These are phyloP conservation scores for Pleurotus pulmonarius DNA, from an alignment of 768 basidiomycete species.

Conservation along the genomic window DNA sequence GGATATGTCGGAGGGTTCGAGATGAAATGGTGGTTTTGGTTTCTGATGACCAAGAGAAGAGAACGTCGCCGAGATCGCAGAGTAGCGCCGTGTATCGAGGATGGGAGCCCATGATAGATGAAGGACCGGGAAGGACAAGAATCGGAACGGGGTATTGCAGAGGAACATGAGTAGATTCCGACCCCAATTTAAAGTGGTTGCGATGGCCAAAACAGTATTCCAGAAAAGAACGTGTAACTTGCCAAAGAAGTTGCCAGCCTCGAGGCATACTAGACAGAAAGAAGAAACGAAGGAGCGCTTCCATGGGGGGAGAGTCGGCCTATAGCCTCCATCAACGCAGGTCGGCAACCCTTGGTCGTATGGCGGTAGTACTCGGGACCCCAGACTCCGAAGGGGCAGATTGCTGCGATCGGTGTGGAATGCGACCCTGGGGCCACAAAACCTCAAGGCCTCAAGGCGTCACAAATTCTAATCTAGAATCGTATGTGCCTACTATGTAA, in stretches of 20 bases:
- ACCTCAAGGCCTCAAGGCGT: too few species aligned
- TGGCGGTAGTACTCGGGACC: too few species aligned
- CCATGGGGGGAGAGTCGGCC: not conserved
- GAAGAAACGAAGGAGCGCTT: not conserved
- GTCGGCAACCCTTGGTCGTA: not conserved
- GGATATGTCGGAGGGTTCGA: constrained; percentile 34
- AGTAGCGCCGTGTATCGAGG: constrained; percentile 33
- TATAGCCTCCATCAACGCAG: constrained; percentile 1
- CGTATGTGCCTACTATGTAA: too few species aligned
- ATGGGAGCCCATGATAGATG: constrained; percentile 6
- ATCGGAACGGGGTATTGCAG: not conserved
- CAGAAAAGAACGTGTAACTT: constrained; percentile 5
- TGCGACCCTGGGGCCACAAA: too few species aligned
- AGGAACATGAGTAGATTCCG: not conserved
- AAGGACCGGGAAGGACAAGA: not conserved
- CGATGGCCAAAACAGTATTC: not conserved
- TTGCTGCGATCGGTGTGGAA: too few species aligned
- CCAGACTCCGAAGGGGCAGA: too few species aligned
- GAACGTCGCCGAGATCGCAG: constrained; percentile 54
- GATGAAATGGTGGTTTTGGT: constrained; percentile 41
- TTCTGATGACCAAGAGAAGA: constrained; percentile 50
- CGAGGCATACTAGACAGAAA: constrained; percentile 5
- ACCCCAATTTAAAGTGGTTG: not conserved
- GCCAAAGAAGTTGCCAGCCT: constrained; percentile 7
- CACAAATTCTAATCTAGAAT: too few species aligned